Conservation (phyloP, 176 grass and related monocot species). For the Coix lacrymajobi region DNA sequence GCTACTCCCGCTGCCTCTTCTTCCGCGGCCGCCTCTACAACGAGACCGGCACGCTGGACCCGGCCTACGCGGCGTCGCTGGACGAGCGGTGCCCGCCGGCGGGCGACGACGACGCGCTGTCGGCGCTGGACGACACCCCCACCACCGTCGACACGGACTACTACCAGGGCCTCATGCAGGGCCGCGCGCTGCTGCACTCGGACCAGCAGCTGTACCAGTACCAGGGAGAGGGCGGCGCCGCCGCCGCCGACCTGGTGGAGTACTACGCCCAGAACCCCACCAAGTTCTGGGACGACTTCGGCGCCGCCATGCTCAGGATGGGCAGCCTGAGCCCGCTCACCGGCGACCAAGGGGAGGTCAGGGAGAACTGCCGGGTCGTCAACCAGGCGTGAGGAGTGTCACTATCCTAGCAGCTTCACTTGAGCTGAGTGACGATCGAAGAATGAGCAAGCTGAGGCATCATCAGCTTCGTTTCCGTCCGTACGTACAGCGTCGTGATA, state of each 20-base stretch:
- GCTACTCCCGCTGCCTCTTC: slow-evolving; percentile 56
- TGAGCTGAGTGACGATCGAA: not conserved
- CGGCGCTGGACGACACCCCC: slow-evolving; percentile 61
- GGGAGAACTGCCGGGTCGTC: slow-evolving; percentile 64
- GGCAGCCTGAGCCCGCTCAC: slow-evolving; percentile 51
- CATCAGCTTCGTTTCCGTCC: not conserved
- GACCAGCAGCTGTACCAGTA: slow-evolving; percentile 72
- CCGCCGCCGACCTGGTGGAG: slow-evolving; percentile 39
- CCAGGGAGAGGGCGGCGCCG: slow-evolving; percentile 39
- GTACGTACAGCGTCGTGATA: not conserved
- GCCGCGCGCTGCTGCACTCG: slow-evolving; percentile 57
- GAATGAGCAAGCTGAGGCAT: not conserved
- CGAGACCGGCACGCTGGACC: slow-evolving; percentile 52
- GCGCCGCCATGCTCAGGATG: slow-evolving; percentile 53
- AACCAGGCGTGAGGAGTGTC: slow-evolving; percentile 51
- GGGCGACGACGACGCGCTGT: slow-evolving; percentile 51
- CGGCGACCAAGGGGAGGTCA: slow-evolving; percentile 53
- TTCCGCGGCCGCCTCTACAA: slow-evolving; percentile 73
- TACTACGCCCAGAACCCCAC: slow-evolving; percentile 44
- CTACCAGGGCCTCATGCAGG: slow-evolving; percentile 54
- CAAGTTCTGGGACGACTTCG: slow-evolving; percentile 58
- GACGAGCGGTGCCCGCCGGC: slow-evolving; percentile 39
- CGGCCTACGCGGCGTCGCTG: slow-evolving; percentile 41
- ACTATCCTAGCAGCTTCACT: too few species aligned
- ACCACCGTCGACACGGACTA: slow-evolving; percentile 52